Conservation (phyloP, 2,329 filamentous ascomycete genomes). For the Hypoxylon sp. region DNA sequence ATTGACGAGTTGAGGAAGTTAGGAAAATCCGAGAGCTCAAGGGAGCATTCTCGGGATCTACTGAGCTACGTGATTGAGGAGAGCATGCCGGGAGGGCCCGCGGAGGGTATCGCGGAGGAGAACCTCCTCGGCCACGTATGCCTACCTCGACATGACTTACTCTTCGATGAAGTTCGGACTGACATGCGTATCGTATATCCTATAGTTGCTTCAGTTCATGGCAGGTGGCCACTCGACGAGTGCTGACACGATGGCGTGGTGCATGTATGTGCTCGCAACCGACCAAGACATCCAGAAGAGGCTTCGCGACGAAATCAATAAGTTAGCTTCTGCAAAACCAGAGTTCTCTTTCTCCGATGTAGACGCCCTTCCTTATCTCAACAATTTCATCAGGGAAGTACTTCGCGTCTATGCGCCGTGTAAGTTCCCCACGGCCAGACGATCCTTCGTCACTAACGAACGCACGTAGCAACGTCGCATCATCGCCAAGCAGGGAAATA, state of each 20-base stretch:
- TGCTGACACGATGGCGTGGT: conserved; percentile 48
- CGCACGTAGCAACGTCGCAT: conserved; percentile 39
- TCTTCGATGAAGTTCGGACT: background rate
- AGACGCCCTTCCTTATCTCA: conserved; percentile 47
- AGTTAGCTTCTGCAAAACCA: conserved; percentile 35
- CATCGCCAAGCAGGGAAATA: conserved; percentile 47
- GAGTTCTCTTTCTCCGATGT: conserved; percentile 41
- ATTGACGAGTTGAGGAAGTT: conserved; percentile 7
- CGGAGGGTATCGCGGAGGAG: conserved; percentile 40
- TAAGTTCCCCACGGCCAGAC: too few species aligned
- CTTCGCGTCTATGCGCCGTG: conserved; percentile 49
- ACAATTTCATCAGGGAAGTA: conserved; percentile 52
- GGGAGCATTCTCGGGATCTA: conserved; percentile 19
- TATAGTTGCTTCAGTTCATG: conserved; percentile 48
- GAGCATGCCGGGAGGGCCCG: conserved; percentile 27
- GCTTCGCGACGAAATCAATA: conserved; percentile 48
- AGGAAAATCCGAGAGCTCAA: conserved; percentile 18
- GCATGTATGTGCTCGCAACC: conserved; percentile 46
- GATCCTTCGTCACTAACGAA: background rate
- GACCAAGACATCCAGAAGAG: conserved; percentile 46
- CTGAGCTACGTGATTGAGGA: conserved; percentile 30
- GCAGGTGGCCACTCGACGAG: conserved; percentile 52
- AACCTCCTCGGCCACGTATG: conserved; percentile 41
- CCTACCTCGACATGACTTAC: background rate
- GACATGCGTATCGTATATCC: background rate